phyloP scores from a whole-genome alignment of 2,329 filamentous ascomycete species.

The Beauveria caledonica region DNA sequence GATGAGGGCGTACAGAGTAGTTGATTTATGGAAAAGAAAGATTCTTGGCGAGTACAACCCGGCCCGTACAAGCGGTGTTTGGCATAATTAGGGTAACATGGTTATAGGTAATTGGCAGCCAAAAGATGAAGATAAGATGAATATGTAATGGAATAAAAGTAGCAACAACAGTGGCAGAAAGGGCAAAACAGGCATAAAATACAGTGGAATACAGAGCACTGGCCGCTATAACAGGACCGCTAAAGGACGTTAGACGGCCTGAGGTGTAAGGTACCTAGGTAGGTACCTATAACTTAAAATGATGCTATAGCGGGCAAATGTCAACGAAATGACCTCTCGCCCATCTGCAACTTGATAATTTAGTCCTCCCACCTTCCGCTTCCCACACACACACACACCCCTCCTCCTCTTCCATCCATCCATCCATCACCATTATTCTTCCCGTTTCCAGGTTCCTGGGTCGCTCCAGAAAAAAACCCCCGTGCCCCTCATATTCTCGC shows the following conservation, averaged over 20 bases:
- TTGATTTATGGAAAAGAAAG: no score
- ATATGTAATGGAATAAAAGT: no score
- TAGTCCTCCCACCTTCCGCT: neutral
- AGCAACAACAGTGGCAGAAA: no score
- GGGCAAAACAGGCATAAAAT: neutral
- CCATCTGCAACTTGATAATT: no score
- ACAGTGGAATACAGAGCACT: neutral
- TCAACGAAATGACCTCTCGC: neutral
- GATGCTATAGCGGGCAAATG: no score
- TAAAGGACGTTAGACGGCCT: neutral
- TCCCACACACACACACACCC: neutral
- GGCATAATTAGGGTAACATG: no score
- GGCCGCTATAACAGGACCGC: neutral
- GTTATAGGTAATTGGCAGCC: no score
- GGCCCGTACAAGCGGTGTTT: no score
- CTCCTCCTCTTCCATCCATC: neutral
- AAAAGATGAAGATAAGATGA: no score
- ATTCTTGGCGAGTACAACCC: no score
- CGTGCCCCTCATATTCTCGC: neutral
- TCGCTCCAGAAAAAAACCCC: neutral
- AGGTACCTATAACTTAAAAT: neutral
- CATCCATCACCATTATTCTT: neutral
- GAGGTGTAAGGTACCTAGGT: neutral
- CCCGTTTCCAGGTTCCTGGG: constrained; percentile 6
- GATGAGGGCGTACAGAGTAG: neutral